phyloP scores from a whole-genome alignment of 1,139 yeast species.

The Hemisphaericaspora lyxosophila region DNA sequence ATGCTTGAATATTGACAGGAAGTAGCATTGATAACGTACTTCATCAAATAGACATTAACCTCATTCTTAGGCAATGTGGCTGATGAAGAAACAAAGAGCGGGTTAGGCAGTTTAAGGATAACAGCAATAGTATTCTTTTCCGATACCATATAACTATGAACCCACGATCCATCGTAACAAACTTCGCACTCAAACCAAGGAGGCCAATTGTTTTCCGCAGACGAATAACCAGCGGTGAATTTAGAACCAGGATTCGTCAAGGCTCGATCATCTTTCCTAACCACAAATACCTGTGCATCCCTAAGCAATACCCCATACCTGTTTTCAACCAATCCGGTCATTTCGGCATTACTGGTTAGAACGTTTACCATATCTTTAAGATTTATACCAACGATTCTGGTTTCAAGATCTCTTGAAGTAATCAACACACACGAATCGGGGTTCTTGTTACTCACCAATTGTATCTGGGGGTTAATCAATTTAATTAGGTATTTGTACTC shows the following conservation, averaged over 20 bases:
- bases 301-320: conserved; percentile 68
- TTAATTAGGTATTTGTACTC: conserved; percentile 42
- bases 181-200: conserved; percentile 81
- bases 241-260: conserved; percentile 22
- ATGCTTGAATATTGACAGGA: conserved; percentile 72
- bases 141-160: conserved; percentile 53
- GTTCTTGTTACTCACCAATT: conserved; percentile 34
- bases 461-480: conserved; percentile 47
- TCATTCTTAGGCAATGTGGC: conserved; percentile 20
- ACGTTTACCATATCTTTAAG: conserved; percentile 47
- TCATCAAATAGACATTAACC: conserved; percentile 60
- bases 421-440: conserved; percentile 46
- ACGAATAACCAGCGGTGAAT: conserved; percentile 26
- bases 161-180: conserved; percentile 64
- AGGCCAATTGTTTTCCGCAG: conserved; percentile 57
- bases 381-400: conserved; percentile 60
- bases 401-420: conserved; percentile 70
- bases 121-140: conserved; percentile 64
- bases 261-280: conserved; percentile 38
- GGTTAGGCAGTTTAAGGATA: conserved; percentile 66
- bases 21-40: conserved; percentile 67
- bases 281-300: conserved; percentile 71
- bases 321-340: conserved; percentile 59
- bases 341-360: conserved; percentile 31
- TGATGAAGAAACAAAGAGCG: conserved; percentile 38